phyloP scores from a whole-genome alignment of 352 stramenopile genomes.

The Plasmopara halstedii region DNA sequence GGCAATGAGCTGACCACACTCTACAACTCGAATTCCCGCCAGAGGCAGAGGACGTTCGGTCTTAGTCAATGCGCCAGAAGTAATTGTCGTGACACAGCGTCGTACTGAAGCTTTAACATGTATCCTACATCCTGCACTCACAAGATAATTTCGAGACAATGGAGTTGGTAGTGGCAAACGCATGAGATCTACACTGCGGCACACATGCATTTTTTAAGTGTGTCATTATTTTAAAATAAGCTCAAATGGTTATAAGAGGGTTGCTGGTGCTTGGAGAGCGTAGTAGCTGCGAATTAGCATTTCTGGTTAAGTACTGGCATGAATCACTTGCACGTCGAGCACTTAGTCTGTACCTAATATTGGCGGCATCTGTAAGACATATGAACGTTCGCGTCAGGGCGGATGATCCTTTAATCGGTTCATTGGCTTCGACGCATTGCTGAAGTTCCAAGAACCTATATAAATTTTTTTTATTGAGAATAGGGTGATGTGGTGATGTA shows the following conservation, averaged over 20 bases:
- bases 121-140: slow-evolving; percentile 6
- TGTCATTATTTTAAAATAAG: slow-evolving; percentile 9
- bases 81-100: slow-evolving; percentile 34
- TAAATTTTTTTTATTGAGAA: not conserved
- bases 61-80: slow-evolving; percentile 6
- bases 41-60: slow-evolving; percentile 38
- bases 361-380: slow-evolving; percentile 37
- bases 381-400: slow-evolving; percentile 27
- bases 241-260: slow-evolving; percentile 9
- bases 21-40: slow-evolving; percentile 62
- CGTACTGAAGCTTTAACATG: not conserved
- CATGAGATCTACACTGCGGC: not conserved
- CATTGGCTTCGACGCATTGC: slow-evolving; percentile 17
- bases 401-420: slow-evolving; percentile 1
- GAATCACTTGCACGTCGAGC: not conserved
- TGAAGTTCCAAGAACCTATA: slow-evolving; percentile 32
- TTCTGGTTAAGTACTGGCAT: too few species aligned
- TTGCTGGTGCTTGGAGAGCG: slow-evolving; percentile 20
- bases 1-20: slow-evolving; percentile 76
- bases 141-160: slow-evolving; percentile 3
- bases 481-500: not conserved
- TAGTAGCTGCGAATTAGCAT: slow-evolving; percentile 47
- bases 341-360: slow-evolving; percentile 32
- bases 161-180: slow-evolving; percentile 1
- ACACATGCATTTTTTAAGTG: not conserved